Evolutionary conservation across 345 rosid species (phyloP), one percentile per base, ranked within the genome.

Genomic region (Rhodamnia argentea): DNA sequence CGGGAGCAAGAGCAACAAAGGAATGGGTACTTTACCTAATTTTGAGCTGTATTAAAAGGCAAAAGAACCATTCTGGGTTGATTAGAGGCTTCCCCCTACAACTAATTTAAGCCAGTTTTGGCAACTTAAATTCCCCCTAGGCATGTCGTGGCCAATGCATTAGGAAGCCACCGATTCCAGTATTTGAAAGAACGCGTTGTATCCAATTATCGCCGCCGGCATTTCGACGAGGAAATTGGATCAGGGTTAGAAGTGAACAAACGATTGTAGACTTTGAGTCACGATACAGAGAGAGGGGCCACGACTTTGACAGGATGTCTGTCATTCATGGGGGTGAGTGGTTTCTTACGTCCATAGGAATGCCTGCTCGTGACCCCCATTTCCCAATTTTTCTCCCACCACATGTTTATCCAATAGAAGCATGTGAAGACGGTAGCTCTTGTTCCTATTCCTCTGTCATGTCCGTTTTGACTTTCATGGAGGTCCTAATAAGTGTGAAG

Each of bases 311-410:
- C 78, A 37, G 47, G 78, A 70, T 70, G 47, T 70, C 47, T 18
- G 78, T 70, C 78, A 70, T 70, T 18, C 18, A 18, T 0, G 44
- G 81, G 81, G 81, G 47, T 70, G 81, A 82, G 92, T 91, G 93
- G 85, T 82, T 76, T 87, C 89, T 91, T 88, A 89, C 92, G 93
- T 86, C 50, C 52, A 89, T 52, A 23, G 87, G 92, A 91, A 90
- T 85, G 89, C 83, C 52, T 90, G 84, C 90, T 89, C 84, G 92
- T 87, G 90, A 86, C 90, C 86, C 90, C 90, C 90, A 90, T 87
- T 90, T 87, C 51, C 85, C 52, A 42, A 60, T 83, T 32, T 52
- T 40, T 53, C 53, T 5, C n/a, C 29, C 37, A 47, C 16, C 29
- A 59, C 52, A 51, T 51, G 52, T 51, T 51, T 51, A 2, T 51